Base-by-base conservation (phyloP, 129 eudicot genomes). In the Logfia minima region DNA sequence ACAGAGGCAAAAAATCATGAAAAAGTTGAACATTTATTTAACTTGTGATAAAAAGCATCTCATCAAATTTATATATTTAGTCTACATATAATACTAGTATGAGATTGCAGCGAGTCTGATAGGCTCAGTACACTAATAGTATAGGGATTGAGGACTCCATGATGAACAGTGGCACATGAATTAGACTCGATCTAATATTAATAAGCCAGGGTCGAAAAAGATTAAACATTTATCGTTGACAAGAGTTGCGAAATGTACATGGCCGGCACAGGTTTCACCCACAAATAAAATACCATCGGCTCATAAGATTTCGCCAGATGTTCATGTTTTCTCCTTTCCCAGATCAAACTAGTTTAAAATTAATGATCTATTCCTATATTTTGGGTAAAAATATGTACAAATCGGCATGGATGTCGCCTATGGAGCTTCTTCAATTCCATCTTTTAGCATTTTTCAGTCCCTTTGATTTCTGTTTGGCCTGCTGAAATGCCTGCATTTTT, bases 401-500 rank as follows among this genome's bases (percentile, higher is more conserved):
- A 81, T 75, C 66, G 31, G 72, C 78, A 71, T 53, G 35, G 51
- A 26, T 21, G 26, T 52, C 68, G 60, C 48, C 29, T 64, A 16
- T 43, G 17, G 3, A n/a, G 66, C 56, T 45, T 77, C 62, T 77
- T 85, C 78, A 94, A 2, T 91, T 94, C 99, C 99, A 94, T 78
- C 99, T 87, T 77, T 94, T 94, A 14, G 97, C 63, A 63, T 94
- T 94, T 77, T 94, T 94, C 75, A 22, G 17, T 37, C 82, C 88
- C 83, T 94, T 94, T 18, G 97, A 87, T 80, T 89, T 91, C 72
- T 90, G 93, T 72, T 91, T 94, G 11, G 97, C 92, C 74, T 91
- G 96, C 86, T 94, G 99, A 77, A 91, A 91, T 14, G 99, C 86
- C 85, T 82, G 93, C 94, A 83, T 60, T 75, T 91, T 94, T 84